phyloP scores from a whole-genome alignment of 2,329 filamentous ascomycete species.

The Aspergillus sojae region DNA sequence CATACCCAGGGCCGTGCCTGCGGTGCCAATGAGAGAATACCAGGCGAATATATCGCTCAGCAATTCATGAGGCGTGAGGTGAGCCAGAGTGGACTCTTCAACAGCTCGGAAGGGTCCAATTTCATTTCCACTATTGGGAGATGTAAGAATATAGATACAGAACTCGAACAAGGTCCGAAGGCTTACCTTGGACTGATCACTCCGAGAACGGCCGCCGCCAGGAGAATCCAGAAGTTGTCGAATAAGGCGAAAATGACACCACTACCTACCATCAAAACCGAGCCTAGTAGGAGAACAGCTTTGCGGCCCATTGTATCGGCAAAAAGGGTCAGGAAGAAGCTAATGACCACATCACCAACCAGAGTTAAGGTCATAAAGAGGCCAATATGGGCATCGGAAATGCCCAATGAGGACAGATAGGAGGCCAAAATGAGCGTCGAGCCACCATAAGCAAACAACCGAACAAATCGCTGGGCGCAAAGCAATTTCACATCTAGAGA shows the following conservation, averaged over 20 bases:
- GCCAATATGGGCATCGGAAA: conserved; percentile 62
- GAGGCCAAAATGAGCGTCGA: conserved; percentile 64
- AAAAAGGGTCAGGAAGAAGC: conserved; percentile 59
- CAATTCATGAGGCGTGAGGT: conserved; percentile 58
- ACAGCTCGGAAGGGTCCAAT: conserved; percentile 70
- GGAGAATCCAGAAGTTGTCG: conserved; percentile 62
- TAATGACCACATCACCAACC: conserved; percentile 62
- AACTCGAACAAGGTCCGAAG: background rate
- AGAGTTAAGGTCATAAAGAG: conserved; percentile 68
- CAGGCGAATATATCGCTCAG: conserved; percentile 67
- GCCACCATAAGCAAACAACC: conserved; percentile 67
- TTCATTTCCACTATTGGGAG: conserved; percentile 55
- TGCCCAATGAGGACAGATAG: conserved; percentile 59
- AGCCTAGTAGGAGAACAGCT: conserved; percentile 56
- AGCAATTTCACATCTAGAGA: conserved; percentile 43
- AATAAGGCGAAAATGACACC: conserved; percentile 57
- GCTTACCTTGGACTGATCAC: conserved; percentile 59
- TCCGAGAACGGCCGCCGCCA: conserved; percentile 61
- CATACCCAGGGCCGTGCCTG: conserved; percentile 64
- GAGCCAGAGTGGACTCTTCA: conserved; percentile 66
- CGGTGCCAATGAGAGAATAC: conserved; percentile 59
- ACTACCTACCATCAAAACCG: conserved; percentile 59
- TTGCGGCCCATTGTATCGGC: conserved; percentile 62
- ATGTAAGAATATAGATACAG: background rate
- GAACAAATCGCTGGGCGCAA: conserved; percentile 48